Percentiles rank a stretch among this genome's conserved stretches.
These are phyloP conservation scores for Scedosporium dehoogii DNA, from an alignment of 2,329 filamentous ascomycete genomes.

Conservation along the genomic window DNA sequence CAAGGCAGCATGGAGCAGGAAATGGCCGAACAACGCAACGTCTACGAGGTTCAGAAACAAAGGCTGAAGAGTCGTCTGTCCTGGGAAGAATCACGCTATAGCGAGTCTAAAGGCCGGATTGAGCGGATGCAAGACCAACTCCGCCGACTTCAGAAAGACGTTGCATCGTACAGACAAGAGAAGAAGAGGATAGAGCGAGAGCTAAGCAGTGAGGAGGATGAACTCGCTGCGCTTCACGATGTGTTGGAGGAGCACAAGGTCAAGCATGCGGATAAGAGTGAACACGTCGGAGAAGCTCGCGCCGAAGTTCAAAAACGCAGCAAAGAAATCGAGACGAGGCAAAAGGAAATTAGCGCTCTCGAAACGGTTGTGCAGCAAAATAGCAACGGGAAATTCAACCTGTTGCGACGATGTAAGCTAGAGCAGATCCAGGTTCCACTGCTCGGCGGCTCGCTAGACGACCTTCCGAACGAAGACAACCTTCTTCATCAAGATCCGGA, in stretches of 20 bases:
- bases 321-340: conserved; percentile 65
- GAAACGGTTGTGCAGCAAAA: conserved; percentile 82
- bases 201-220: conserved; percentile 62
- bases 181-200: conserved; percentile 66
- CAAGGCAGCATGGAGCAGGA: conserved; percentile 91
- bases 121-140: conserved; percentile 56
- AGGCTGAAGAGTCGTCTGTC: conserved; percentile 53
- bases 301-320: conserved; percentile 73
- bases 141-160: conserved; percentile 56
- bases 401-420: conserved; percentile 82
- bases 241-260: conserved; percentile 59
- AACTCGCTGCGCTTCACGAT: conserved; percentile 67
- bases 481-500: conserved; percentile 69
- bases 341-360: conserved; percentile 67
- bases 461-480: conserved; percentile 78
- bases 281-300: conserved; percentile 69
- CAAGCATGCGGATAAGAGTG: conserved; percentile 57
- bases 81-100: conserved; percentile 43
- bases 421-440: conserved; percentile 87
- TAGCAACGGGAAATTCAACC: conserved; percentile 70
- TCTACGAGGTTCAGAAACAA: conserved; percentile 78
- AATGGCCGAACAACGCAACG: conserved; percentile 72
- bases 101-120: conserved; percentile 58
- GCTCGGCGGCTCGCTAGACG: conserved; percentile 64
- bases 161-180: conserved; percentile 60